A percentile compares a stretch with the other conserved stretches of the same genome.
Conservation (phyloP, 1,284 basidiomycete species). For the Trichosporon asahii region DNA sequence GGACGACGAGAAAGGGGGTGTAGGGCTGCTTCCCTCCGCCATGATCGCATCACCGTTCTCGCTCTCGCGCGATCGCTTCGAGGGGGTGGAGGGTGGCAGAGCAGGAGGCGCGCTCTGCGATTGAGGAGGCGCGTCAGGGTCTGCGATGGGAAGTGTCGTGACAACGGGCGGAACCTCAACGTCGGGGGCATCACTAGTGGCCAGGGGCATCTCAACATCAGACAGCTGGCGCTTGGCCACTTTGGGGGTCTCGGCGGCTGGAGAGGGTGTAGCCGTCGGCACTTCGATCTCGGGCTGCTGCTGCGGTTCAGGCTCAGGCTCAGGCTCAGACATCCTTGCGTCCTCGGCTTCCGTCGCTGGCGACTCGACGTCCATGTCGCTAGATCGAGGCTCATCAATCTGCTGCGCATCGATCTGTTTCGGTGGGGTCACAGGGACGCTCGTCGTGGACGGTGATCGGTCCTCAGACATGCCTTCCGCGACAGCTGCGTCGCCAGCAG, state of each 20-base stretch:
- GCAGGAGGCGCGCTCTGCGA: conserved; percentile 4
- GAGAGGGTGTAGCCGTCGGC: conserved; percentile 9
- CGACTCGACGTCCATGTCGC: conserved; percentile 25
- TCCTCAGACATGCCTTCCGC: neutral
- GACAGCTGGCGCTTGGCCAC: conserved; percentile 4
- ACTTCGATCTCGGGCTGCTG: conserved; percentile 25
- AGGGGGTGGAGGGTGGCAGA: conserved; percentile 13
- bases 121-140: neutral
- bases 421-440: neutral
- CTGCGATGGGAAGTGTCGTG: neutral
- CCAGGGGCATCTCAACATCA: neutral
- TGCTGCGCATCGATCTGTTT: conserved; percentile 9
- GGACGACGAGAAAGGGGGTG: neutral
- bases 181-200: neutral
- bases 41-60: conserved; percentile 10
- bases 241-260: neutral
- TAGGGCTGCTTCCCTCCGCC: neutral
- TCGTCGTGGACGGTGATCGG: neutral
- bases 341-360: conserved; percentile 6
- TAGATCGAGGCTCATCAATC: conserved; percentile 17
- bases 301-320: conserved; percentile 12
- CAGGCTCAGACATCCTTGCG: neutral
- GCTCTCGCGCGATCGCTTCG: conserved; percentile 15
- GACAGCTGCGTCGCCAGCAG: neutral
- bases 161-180: neutral